A percentile compares a stretch with the other conserved stretches of the same genome.
These are phyloP conservation scores for Boletus barrowsii DNA, from an alignment of 768 basidiomycete species.

Conservation along the genomic window DNA sequence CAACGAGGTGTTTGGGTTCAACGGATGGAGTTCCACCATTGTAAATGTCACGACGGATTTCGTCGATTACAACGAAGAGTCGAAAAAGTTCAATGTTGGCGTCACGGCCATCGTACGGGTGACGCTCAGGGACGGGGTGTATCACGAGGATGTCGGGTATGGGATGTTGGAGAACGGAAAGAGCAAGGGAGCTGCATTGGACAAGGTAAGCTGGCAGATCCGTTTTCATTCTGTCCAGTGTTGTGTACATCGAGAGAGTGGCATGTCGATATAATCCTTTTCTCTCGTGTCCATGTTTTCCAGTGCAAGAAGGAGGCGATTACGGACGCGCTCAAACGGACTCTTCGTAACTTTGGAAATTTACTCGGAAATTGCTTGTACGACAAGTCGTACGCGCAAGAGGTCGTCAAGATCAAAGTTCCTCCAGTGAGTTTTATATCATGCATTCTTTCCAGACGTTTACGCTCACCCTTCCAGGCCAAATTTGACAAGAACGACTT, in stretches of 20 bases:
- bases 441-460: background rate
- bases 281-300: background rate
- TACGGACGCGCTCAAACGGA: conserved; percentile 90
- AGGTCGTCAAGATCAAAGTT: conserved; percentile 85
- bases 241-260: background rate
- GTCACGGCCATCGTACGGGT: conserved; percentile 85
- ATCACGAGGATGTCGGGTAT: conserved; percentile 93
- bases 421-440: conserved; percentile 52
- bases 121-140: conserved; percentile 82
- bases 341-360: conserved; percentile 90
- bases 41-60: conserved; percentile 75
- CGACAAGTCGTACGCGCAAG: conserved; percentile 84
- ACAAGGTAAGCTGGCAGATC: conserved; percentile 66
- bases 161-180: conserved; percentile 83
- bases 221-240: background rate
- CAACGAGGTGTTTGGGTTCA: conserved; percentile 98
- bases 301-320: conserved; percentile 99
- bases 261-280: background rate
- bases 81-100: conserved; percentile 63
- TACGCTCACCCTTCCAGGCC: conserved; percentile 18
- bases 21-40: conserved; percentile 88
- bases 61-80: conserved; percentile 70
- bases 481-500: conserved; percentile 69
- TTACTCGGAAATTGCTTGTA: conserved; percentile 96
- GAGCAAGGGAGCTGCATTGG: conserved; percentile 80